Evolutionary conservation across 1,284 basidiomycete species (phyloP), one percentile per base, ranked within the genome.

Genomic region (Hymenochaete sp.): DNA sequence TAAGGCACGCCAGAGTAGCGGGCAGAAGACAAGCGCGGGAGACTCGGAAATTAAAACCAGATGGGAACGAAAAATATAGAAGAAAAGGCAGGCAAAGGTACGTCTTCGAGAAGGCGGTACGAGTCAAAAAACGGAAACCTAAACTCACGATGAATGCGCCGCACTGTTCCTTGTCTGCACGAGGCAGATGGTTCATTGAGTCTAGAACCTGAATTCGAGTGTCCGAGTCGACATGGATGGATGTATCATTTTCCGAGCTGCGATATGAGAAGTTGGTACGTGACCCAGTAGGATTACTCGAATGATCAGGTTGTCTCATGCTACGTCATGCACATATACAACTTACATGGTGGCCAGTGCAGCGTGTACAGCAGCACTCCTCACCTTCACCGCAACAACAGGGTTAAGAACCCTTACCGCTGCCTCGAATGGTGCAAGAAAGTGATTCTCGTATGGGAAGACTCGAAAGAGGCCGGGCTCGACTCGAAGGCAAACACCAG

Each of bases 141-240:
- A 11, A 22, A 32, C 72, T 53, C 55, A 82, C 79, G 49, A 90
- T 73, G 62, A 91, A 90, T 16, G 85, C 85, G n/a, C 77, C 86
- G 51, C 83, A 82, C 56, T 90, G 86, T 53, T 88, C 83, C 62
- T 85, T 87, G 57, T 88, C 77, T 1, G 84, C 85, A 18, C 71
- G 68, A 3, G 77, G 75, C 3, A 90, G 67, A 51, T 75, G 67
- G 37, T 61, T 58, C 57, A 88, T 77, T 19, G 67, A 72, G 46
- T 82, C 76, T 10, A 83, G 57, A 42, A 83, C 73, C 60, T 83
- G 80, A 45, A 83, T 82, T 3, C 79, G 74, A 4, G 79, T 70
- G 47, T 70, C 62, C 14, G 55, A 33, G 27, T 59, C 58, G 40
- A 59, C 48, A 39, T 53, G 57, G 27, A 59, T 44, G n/a, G n/a